A percentile compares a stretch with the other conserved stretches of the same genome.
Evolutionary conservation across 192 early-diverging fungal species (phyloP).

Genomic region (Umbelopsis sp.): DNA sequence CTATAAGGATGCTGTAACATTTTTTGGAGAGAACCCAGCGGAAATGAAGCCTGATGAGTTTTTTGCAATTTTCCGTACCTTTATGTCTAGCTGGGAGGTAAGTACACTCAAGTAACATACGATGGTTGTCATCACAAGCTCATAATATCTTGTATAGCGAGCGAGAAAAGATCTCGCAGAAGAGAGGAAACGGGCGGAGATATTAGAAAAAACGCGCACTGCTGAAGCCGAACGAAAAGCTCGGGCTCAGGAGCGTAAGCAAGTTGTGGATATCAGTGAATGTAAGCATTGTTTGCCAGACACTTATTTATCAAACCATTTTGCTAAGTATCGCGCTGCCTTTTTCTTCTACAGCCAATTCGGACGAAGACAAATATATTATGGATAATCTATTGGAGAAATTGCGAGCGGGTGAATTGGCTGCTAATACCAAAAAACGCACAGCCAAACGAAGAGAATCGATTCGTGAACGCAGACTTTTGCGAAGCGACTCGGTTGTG

Average conservation of each 20-base stretch:
- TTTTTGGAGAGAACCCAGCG: conserved; percentile 75
- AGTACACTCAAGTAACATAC: background rate
- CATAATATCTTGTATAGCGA: conserved; percentile 35
- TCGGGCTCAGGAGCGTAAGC: conserved; percentile 19
- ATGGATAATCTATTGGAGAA: conserved; percentile 79
- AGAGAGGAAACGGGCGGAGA: conserved; percentile 40
- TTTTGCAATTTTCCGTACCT: conserved; percentile 86
- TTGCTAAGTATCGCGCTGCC: too few relatives aligned
- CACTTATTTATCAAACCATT: too few relatives aligned
- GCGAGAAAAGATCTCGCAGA: conserved; percentile 51
- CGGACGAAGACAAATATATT: conserved; percentile 70
- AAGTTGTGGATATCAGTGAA: conserved; percentile 19
- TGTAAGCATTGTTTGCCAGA: background rate
- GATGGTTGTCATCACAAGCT: background rate
- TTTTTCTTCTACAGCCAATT: background rate
- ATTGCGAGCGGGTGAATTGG: conserved; percentile 69
- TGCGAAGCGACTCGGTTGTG: conserved; percentile 37
- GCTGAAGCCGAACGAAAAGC: conserved; percentile 38
- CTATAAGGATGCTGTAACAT: conserved; percentile 72
- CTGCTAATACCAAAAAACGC: conserved; percentile 37
- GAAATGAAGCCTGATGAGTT: conserved; percentile 83
- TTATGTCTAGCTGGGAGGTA: conserved; percentile 73
- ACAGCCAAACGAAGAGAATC: conserved; percentile 21
- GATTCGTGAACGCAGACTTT: conserved; percentile 31
- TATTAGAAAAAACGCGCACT: conserved; percentile 38